These are phyloP conservation scores for Colletotrichum limetticola DNA, from an alignment of 2,329 filamentous ascomycete genomes.

Conservation along the genomic window DNA sequence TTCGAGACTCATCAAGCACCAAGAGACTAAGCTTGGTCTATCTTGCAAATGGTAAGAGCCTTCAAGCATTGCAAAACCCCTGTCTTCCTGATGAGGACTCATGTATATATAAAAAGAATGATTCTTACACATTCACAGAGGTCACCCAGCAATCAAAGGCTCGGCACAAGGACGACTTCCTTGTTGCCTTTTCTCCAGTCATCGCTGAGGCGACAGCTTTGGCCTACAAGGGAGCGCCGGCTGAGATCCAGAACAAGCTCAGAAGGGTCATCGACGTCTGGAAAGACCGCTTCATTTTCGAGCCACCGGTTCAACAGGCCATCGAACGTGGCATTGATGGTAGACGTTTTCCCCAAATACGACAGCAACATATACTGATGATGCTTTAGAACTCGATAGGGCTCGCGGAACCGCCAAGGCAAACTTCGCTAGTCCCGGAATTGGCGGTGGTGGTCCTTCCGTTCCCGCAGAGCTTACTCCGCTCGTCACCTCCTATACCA, in stretches of 20 bases:
- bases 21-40: slow-evolving; percentile 94
- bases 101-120: background rate
- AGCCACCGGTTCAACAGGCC: slow-evolving; percentile 79
- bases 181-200: slow-evolving; percentile 89
- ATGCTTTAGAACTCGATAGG: slow-evolving; percentile 69
- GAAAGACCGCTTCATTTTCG: slow-evolving; percentile 88
- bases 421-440: slow-evolving; percentile 72
- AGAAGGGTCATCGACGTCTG: slow-evolving; percentile 93
- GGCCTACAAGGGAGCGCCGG: slow-evolving; percentile 90
- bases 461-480: slow-evolving; percentile 82
- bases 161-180: slow-evolving; percentile 90
- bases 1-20: slow-evolving; percentile 86
- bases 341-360: slow-evolving; percentile 51
- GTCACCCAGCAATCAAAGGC: slow-evolving; percentile 97
- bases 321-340: slow-evolving; percentile 85
- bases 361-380: slow-evolving; percentile 33
- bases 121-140: slow-evolving; percentile 65
- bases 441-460: slow-evolving; percentile 63
- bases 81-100: background rate
- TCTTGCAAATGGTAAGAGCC: slow-evolving; percentile 84
- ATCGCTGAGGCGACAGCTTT: slow-evolving; percentile 89
- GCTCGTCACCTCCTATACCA: slow-evolving; percentile 79
- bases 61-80: background rate
- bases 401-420: slow-evolving; percentile 63
- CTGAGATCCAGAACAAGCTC: slow-evolving; percentile 89